phyloP scores from a whole-genome alignment of 257 asterid species.

The Phtheirospermum japonicum region DNA sequence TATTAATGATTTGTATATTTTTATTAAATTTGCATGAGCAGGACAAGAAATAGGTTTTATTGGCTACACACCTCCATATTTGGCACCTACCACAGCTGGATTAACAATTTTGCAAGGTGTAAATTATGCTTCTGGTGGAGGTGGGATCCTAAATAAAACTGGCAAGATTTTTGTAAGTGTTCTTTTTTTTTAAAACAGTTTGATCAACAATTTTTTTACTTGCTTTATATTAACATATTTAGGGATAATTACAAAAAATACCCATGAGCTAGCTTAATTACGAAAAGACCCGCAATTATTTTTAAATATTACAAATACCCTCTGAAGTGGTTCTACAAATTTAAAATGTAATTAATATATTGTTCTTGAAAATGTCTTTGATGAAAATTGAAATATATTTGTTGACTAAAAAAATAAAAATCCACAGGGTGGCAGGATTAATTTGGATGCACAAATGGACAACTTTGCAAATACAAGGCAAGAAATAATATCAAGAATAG shows the following conservation, averaged over 20 bases:
- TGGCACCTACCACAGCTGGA: constrained; percentile 67
- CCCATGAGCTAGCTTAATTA: background rate
- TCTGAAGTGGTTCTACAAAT: background rate
- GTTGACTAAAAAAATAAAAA: too few relatives aligned
- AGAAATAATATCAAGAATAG: constrained; percentile 47
- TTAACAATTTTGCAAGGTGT: constrained; percentile 52
- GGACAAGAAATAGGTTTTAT: constrained; percentile 53
- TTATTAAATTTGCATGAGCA: constrained; percentile 25
- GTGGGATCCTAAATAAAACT: constrained; percentile 66
- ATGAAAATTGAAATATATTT: background rate
- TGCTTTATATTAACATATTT: too few relatives aligned
- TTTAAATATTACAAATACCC: background rate
- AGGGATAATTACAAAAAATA: background rate
- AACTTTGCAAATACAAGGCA: constrained; percentile 64
- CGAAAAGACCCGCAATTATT: background rate
- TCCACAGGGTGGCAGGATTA: constrained; percentile 62
- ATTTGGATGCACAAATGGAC: constrained; percentile 75
- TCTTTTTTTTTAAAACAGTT: constrained; percentile 1
- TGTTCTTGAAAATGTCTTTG: background rate
- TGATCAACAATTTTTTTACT: too few relatives aligned
- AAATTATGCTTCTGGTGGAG: constrained; percentile 82
- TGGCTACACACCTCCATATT: constrained; percentile 59
- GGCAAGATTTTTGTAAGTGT: constrained; percentile 61
- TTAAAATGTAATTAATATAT: background rate
- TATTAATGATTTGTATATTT: background rate